Base-by-base conservation (phyloP, 2,329 filamentous ascomycete species). In the Nigrograna mackinnonii region DNA sequence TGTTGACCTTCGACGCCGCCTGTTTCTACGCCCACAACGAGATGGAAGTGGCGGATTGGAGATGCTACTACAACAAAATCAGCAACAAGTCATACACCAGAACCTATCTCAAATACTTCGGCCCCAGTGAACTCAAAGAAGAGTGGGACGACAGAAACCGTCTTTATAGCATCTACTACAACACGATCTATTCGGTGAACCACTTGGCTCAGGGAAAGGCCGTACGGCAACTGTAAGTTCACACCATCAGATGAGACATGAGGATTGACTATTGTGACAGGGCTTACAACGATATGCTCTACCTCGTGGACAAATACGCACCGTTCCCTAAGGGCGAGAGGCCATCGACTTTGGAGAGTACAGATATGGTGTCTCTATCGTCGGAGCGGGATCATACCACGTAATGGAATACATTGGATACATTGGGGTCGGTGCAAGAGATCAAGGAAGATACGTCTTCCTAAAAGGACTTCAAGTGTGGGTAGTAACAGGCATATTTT, bases 111-210 rank as follows among this genome's bases (percentile, higher is more conserved):
- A 22, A 33, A 5, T 19, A 43, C 22, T 14, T 41, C 3, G 22
- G 4, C 5, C 37, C 28, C 17, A 24, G 34, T 13, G 6, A 34
- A 33, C 43, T 39, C 1, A 31, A 24, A 17, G 39, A 46, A 13
- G 22, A 46, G 28, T 46, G 22, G 9, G 43, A 46, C 3, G 43
- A 46, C 26, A 30, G 43, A 4, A 36, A 42, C 33, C 20, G 14
- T 14, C 21, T 46, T 12, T 46, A 46, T 22, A 22, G 34, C 14
- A n/a, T 45, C 21, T 45, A 41, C 32, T 41, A 41, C 38, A 45
- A 45, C 19, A 26, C 37, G n/a, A 41, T 41, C 4, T 41, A 37
- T 17, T 37, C 43, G 6, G 43, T 41, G 30, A 41, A 41, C n/a
- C 38, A 41, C 13, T n/a, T 19, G 14, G 16, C 4, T 16, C 22